These are phyloP conservation scores for Phytophthora boehmeriae DNA, from an alignment of 352 stramenopile genomes.

Conservation along the genomic window DNA sequence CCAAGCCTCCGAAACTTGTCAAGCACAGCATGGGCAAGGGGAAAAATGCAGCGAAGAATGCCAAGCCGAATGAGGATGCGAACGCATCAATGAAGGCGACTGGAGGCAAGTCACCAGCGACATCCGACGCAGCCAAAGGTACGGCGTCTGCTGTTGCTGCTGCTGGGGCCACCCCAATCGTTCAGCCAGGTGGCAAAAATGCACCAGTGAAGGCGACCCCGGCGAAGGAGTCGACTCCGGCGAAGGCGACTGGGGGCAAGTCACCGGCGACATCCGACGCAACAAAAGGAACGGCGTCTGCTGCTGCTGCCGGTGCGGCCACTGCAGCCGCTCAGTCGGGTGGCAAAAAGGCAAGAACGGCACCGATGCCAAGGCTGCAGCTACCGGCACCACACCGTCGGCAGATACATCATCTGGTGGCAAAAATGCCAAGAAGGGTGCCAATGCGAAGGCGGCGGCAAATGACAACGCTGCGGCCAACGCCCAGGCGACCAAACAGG, in stretches of 20 bases:
- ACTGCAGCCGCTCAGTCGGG: background rate
- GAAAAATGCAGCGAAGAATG: constrained; percentile 10
- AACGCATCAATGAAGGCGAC: constrained; percentile 3
- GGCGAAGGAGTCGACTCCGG: background rate
- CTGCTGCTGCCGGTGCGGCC: background rate
- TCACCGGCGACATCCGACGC: background rate
- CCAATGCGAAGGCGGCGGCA: background rate
- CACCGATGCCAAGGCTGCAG: background rate
- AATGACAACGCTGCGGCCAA: background rate
- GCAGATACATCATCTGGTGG: constrained; percentile 2
- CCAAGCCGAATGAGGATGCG: constrained; percentile 6
- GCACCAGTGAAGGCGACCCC: background rate
- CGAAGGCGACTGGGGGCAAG: constrained; percentile 3
- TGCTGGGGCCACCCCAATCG: background rate
- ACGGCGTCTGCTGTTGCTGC: background rate
- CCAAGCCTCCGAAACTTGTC: background rate
- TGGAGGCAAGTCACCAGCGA: background rate
- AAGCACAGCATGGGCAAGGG: constrained; percentile 5
- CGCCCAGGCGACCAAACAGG: background rate
- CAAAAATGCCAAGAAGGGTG: constrained; percentile 2
- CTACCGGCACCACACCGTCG: background rate
- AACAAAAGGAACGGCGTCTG: background rate
- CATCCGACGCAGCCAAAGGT: constrained; percentile 1
- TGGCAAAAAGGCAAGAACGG: too few relatives aligned
- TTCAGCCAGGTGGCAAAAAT: too few relatives aligned